Evolutionary conservation across 768 basidiomycete species (phyloP).

Genomic region (Lentinula detonsa): DNA sequence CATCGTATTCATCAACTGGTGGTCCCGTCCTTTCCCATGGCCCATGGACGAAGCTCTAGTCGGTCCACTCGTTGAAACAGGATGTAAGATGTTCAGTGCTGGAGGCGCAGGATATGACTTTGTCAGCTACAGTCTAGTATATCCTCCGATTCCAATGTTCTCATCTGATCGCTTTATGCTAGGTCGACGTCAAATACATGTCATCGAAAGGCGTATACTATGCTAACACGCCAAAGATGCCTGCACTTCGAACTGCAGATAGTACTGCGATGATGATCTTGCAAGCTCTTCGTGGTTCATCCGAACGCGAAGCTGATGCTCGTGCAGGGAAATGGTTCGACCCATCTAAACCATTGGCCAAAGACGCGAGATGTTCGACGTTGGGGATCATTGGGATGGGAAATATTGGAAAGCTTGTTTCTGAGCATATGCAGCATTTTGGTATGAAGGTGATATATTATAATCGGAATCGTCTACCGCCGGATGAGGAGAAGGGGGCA

Average conservation of each 20-base stretch:
- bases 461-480: constrained; percentile 12
- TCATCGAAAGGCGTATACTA: constrained; percentile 12
- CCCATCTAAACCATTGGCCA: constrained; percentile 6
- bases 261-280: constrained; percentile 17
- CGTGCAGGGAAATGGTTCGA: constrained; percentile 14
- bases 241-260: constrained; percentile 16
- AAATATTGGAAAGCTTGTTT: constrained; percentile 13
- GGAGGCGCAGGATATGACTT: neutral
- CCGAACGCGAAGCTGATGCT: constrained; percentile 13
- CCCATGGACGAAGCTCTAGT: constrained; percentile 5
- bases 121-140: neutral
- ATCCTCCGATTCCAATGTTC: neutral
- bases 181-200: constrained; percentile 13
- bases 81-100: constrained; percentile 3
- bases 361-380: constrained; percentile 14
- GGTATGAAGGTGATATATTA: constrained; percentile 18
- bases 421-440: constrained; percentile 13
- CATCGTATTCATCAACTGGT: constrained; percentile 6
- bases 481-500: constrained; percentile 13
- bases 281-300: constrained; percentile 11
- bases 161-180: neutral
- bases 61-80: constrained; percentile 3
- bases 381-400: constrained; percentile 18
- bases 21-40: constrained; percentile 4
- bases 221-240: constrained; percentile 15